These are phyloP conservation scores for Puccinia coronata DNA, from an alignment of 1,284 basidiomycete genomes.

Conservation along the genomic window DNA sequence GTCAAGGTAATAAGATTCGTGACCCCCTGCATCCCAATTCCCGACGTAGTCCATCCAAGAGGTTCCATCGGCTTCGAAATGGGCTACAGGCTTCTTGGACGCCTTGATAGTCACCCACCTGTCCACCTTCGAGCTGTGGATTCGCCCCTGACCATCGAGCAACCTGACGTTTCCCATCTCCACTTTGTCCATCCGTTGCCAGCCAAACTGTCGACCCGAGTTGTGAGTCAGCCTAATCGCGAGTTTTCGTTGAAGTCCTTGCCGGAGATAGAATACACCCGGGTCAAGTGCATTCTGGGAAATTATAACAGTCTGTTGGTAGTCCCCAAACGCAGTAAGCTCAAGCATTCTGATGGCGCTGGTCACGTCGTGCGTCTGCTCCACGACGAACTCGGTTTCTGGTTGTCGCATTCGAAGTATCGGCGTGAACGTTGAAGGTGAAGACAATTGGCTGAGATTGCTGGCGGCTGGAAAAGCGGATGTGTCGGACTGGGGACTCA, in stretches of 20 bases:
- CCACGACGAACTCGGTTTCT: constrained; percentile 85
- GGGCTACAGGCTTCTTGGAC: constrained; percentile 42
- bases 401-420: constrained; percentile 75
- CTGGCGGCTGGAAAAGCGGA: constrained; percentile 40
- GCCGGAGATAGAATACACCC: constrained; percentile 83
- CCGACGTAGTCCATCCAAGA: constrained; percentile 70
- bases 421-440: constrained; percentile 55
- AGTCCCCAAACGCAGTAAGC: constrained; percentile 78
- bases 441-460: constrained; percentile 51
- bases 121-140: constrained; percentile 61
- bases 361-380: constrained; percentile 84
- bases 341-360: constrained; percentile 84
- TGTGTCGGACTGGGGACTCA: constrained; percentile 49
- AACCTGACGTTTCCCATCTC: constrained; percentile 79
- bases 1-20: constrained; percentile 83
- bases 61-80: constrained; percentile 70
- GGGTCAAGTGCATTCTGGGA: constrained; percentile 76
- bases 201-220: constrained; percentile 83
- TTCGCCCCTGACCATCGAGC: constrained; percentile 77
- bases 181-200: constrained; percentile 76
- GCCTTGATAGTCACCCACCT: constrained; percentile 39
- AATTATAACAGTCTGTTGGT: constrained; percentile 78
- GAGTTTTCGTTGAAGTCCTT: constrained; percentile 86
- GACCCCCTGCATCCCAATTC: constrained; percentile 90
- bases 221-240: constrained; percentile 76